Conservation (phyloP, 75 land plant species). For the Picea glauca region DNA sequence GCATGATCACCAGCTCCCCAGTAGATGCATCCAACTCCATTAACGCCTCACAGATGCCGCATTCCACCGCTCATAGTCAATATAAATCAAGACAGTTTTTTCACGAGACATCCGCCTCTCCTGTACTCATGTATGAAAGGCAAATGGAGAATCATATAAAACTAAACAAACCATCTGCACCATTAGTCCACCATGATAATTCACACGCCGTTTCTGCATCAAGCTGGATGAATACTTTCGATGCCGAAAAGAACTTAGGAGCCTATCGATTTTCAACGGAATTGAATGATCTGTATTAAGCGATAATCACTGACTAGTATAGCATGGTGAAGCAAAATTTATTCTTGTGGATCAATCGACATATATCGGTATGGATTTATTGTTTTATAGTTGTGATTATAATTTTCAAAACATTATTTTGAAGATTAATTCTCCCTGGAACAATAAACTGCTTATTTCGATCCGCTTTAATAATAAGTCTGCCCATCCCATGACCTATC, state of each 20-base stretch:
- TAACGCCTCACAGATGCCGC: not conserved
- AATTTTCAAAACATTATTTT: too few relatives aligned
- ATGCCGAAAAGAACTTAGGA: not conserved
- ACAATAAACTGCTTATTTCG: too few relatives aligned
- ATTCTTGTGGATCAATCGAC: not conserved
- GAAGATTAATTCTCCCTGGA: too few relatives aligned
- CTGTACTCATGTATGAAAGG: not conserved
- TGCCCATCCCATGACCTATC: too few relatives aligned
- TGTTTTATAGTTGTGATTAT: too few relatives aligned
- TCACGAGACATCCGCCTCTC: not conserved
- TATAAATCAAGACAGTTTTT: too few relatives aligned
- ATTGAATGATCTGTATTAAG: not conserved
- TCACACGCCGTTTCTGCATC: not conserved
- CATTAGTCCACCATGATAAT: not conserved
- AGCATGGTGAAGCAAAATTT: not conserved
- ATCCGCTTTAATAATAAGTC: too few relatives aligned
- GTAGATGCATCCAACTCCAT: conserved; percentile 1
- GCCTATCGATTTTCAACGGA: not conserved
- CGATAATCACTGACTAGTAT: not conserved
- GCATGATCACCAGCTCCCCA: not conserved
- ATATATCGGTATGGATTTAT: not conserved
- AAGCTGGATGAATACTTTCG: not conserved
- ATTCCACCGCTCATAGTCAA: not conserved
- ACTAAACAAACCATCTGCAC: not conserved
- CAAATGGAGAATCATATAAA: not conserved